Percentiles rank a stretch among this genome's conserved stretches.
Conservation (phyloP, 345 rosid species). For the Triadica sebifera region DNA sequence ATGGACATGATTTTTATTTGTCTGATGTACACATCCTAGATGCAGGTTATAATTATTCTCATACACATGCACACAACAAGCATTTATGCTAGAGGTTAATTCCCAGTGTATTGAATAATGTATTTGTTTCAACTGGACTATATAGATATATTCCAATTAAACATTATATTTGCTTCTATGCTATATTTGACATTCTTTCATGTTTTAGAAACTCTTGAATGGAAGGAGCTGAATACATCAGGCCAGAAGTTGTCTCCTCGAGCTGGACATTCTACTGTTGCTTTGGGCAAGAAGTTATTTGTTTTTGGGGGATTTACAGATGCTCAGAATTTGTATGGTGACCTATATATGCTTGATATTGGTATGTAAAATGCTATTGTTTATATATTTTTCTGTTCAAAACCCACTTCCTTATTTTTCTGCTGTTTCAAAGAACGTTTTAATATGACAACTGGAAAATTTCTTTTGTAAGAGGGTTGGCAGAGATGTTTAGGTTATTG, state of each 20-base stretch:
- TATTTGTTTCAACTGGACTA: neutral
- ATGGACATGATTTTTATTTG: conserved; percentile 84
- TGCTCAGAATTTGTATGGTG: conserved; percentile 88
- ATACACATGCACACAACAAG: neutral
- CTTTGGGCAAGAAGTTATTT: conserved; percentile 79
- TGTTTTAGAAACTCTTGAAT: conserved; percentile 66
- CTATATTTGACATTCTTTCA: conserved; percentile 13
- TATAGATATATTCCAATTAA: conserved; percentile 10
- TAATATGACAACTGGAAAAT: neutral
- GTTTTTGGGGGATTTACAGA: conserved; percentile 97
- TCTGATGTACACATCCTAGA: conserved; percentile 95
- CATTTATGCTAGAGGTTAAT: neutral
- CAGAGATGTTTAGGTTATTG: neutral
- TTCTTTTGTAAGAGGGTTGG: conserved; percentile 2
- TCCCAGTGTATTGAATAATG: neutral
- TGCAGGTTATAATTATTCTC: conserved; percentile 55
- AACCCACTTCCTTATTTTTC: conserved; percentile 3
- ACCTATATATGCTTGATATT: conserved; percentile 75
- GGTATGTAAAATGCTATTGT: conserved; percentile 50
- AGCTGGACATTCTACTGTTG: conserved; percentile 90
- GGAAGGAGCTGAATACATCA: conserved; percentile 78
- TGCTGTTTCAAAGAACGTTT: neutral
- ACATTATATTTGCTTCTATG: conserved; percentile 9
- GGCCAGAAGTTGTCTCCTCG: conserved; percentile 88
- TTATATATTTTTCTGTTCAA: neutral